phyloP scores from a whole-genome alignment of 2,329 filamentous ascomycete species.

The Tolypocladium capitatum region DNA sequence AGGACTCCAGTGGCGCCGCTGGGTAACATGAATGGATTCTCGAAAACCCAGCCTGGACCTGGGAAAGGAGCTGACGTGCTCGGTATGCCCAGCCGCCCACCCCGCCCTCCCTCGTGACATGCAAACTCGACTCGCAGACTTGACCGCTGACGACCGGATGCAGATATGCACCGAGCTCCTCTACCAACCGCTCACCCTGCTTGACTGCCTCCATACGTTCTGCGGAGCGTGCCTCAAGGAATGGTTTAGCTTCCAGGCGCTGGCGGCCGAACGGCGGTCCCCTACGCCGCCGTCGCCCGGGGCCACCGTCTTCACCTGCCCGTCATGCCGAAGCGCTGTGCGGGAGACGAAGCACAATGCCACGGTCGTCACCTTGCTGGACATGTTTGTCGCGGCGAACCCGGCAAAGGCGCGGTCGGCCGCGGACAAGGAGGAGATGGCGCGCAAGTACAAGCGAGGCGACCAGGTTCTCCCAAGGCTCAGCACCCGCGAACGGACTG shows the following conservation, averaged over 20 bases:
- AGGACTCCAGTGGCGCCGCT: background rate
- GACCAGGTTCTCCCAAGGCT: constrained; percentile 64
- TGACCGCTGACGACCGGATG: constrained; percentile 1
- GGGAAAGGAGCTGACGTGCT: constrained; percentile 90
- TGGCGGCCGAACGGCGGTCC: constrained; percentile 36
- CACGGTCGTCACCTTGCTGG: constrained; percentile 74
- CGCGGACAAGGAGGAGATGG: constrained; percentile 65
- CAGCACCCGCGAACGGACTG: constrained; percentile 33
- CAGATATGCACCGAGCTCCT: constrained; percentile 95
- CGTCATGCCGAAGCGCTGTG: constrained; percentile 77
- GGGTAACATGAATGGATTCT: constrained; percentile 33
- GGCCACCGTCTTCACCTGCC: constrained; percentile 63
- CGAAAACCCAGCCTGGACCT: constrained; percentile 50
- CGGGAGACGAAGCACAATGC: constrained; percentile 84
- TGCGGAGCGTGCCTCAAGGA: constrained; percentile 91
- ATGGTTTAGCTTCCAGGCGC: constrained; percentile 80
- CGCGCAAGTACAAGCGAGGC: constrained; percentile 63
- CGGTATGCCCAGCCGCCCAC: constrained; percentile 54
- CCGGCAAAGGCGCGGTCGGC: constrained; percentile 58
- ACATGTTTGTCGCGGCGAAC: constrained; percentile 73
- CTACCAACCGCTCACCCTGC: constrained; percentile 78
- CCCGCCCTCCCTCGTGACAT: background rate
- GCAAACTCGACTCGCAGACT: background rate
- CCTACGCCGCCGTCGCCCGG: constrained; percentile 35
- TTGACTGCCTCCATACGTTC: constrained; percentile 91